Percentiles rank a stretch among this genome's conserved stretches.
Evolutionary conservation across 345 rosid genomes (phyloP).

Genomic region (Mangifera indica): DNA sequence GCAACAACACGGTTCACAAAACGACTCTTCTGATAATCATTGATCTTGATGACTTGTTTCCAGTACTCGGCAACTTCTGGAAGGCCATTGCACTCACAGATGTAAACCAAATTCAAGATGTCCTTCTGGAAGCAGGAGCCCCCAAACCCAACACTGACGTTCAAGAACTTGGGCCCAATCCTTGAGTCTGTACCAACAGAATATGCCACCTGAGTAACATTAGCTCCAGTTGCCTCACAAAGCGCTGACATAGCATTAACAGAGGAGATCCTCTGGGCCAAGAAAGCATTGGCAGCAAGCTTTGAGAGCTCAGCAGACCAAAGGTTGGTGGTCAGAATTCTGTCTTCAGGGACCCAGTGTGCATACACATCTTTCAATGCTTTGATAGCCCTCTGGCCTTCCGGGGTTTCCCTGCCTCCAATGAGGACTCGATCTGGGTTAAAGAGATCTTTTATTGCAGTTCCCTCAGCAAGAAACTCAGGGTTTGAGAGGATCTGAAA

Average conservation of each 20-base stretch:
- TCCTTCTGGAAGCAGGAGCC: constrained; percentile 95
- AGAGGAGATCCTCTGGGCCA: constrained; percentile 90
- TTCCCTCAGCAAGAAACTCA: constrained; percentile 96
- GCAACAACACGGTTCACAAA: constrained; percentile 84
- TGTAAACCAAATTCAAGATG: constrained; percentile 80
- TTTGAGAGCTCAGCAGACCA: constrained; percentile 97
- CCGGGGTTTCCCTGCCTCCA: constrained; percentile 90
- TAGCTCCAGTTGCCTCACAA: constrained; percentile 86
- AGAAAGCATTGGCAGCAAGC: constrained; percentile 91
- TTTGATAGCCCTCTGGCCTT: constrained; percentile 71
- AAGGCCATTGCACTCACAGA: constrained; percentile 90
- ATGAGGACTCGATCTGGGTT: constrained; percentile 83
- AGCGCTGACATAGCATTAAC: constrained; percentile 95
- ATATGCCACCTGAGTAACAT: constrained; percentile 70
- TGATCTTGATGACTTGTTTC: constrained; percentile 94
- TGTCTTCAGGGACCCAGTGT: constrained; percentile 82
- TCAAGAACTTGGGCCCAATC: constrained; percentile 84
- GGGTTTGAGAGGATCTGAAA: constrained; percentile 95
- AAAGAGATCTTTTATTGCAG: constrained; percentile 74
- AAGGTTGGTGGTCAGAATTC: constrained; percentile 82
- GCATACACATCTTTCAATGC: constrained; percentile 80
- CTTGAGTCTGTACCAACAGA: constrained; percentile 80
- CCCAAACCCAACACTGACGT: constrained; percentile 86
- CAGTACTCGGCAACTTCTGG: constrained; percentile 95
- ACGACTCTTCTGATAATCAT: constrained; percentile 81